Evolutionary conservation across 768 basidiomycete species (phyloP), one percentile per base, ranked within the genome.

Genomic region (Suillus plorans): DNA sequence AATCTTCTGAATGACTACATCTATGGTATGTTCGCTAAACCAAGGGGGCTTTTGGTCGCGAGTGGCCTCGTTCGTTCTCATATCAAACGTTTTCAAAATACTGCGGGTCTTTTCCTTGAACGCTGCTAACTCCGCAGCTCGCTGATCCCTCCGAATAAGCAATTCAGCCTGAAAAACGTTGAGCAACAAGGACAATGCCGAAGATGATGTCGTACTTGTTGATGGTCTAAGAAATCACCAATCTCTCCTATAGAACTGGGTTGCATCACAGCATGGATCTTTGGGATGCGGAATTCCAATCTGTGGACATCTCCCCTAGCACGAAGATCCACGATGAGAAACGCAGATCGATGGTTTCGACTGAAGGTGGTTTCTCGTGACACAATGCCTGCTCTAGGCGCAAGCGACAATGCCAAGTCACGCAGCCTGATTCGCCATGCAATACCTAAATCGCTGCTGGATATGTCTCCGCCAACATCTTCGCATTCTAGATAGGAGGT

Each of bases 181-280:
- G 1, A 76, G 69, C 56, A 57, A 67, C 4, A 22, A 37, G 9
- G 36, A 12, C 3, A 37, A 31, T 31, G n/a, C 20, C 6, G 12
- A 18, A 62, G 56, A 36, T 10, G 34, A 41, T 63, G n/a, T 42
- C 25, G 66, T 78, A 90, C 93, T 83, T 92, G 93, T 49, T 94
- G 80, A 69, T 94, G 84, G 72, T 97, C 94, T 47, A 94, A 76
- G 67, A 95, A 93, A 73, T 98, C 96, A 18, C 90, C 92, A 9
- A 98, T 80, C 72, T 97, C 92, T 25, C 90, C 90, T 60, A 98
- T 89, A 0, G 97, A 96, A 67, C 92, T 93, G 12, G 96, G 90
- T 74, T 95, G 95, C 90, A 97, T 89, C 41, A 97, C 91, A 1
- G 96, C 95, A 71, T 98, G 94, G 3, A 94, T 86, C 74, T 90